These are phyloP conservation scores for Saccharata proteae DNA, from an alignment of 2,329 filamentous ascomycete genomes.

Conservation along the genomic window DNA sequence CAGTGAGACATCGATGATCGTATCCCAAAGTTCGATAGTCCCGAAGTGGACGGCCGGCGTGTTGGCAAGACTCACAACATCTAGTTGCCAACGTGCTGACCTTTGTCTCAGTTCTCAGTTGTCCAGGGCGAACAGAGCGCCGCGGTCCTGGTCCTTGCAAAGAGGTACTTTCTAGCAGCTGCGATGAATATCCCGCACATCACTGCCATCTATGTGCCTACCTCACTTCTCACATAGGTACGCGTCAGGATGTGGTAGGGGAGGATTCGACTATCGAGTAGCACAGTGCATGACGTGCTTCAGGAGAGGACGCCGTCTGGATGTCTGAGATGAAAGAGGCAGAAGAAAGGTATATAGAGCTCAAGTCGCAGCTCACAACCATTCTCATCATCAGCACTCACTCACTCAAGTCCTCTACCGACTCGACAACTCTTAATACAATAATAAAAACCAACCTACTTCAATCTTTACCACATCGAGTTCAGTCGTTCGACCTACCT, in stretches of 20 bases:
- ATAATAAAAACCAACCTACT: slow-evolving; percentile 1
- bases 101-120: too few relatives aligned
- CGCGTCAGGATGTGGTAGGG: background rate
- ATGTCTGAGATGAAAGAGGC: background rate
- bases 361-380: background rate
- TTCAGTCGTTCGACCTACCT: background rate
- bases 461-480: background rate
- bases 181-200: slow-evolving; percentile 3
- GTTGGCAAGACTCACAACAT: too few relatives aligned
- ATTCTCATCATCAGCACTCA: slow-evolving; percentile 2
- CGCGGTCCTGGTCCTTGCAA: too few relatives aligned
- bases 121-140: too few relatives aligned
- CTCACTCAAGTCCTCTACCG: background rate
- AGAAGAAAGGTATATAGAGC: background rate
- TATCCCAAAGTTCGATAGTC: too few relatives aligned
- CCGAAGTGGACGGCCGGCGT: too few relatives aligned
- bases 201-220: slow-evolving; percentile 4
- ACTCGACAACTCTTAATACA: slow-evolving; percentile 2
- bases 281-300: slow-evolving; percentile 2
- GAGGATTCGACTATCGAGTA: background rate
- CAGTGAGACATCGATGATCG: too few relatives aligned
- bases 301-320: background rate
- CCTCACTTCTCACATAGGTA: slow-evolving; percentile 1
- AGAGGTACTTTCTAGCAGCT: too few relatives aligned
- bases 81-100: too few relatives aligned